These are phyloP conservation scores for Penicillium brasilianum DNA, from an alignment of 2,329 filamentous ascomycete genomes.

Conservation along the genomic window DNA sequence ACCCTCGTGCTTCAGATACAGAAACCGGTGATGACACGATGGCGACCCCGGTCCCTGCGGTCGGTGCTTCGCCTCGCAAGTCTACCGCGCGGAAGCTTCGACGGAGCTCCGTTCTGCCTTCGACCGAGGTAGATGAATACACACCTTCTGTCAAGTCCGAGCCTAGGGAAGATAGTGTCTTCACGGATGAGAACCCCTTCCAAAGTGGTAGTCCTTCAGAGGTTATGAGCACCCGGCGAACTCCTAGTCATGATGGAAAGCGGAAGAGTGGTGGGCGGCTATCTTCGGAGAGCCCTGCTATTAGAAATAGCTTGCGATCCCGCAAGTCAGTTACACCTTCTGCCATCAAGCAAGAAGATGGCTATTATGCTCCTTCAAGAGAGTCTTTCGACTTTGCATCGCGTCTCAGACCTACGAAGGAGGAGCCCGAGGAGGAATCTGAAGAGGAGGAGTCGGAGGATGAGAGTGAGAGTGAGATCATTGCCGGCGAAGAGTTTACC, in stretches of 20 bases:
- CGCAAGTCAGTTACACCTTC: conserved; percentile 40
- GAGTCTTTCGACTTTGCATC: conserved; percentile 64
- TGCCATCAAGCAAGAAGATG: conserved; percentile 57
- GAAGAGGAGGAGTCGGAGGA: conserved; percentile 42
- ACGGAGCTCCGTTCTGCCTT: conserved; percentile 52
- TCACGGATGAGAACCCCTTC: conserved; percentile 90
- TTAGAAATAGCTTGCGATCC: conserved; percentile 34
- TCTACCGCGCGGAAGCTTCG: conserved; percentile 59
- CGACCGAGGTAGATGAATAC: conserved; percentile 43
- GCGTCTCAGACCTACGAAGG: conserved; percentile 40
- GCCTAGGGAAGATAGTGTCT: conserved; percentile 65
- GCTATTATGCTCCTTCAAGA: conserved; percentile 59
- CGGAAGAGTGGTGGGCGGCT: conserved; percentile 57
- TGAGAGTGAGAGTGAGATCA: conserved; percentile 68
- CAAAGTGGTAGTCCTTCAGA: conserved; percentile 73
- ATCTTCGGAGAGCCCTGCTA: conserved; percentile 37
- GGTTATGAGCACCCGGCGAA: conserved; percentile 52
- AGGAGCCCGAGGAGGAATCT: conserved; percentile 47
- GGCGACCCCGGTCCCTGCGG: conserved; percentile 45
- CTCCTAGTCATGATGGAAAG: conserved; percentile 46
- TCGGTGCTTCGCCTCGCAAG: conserved; percentile 39
- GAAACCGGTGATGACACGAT: conserved; percentile 40
- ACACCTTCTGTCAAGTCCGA: conserved; percentile 52
- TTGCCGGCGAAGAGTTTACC: conserved; percentile 86
- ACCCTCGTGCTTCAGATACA: conserved; percentile 37